phyloP scores from a whole-genome alignment of 352 stramenopile species.

The Halophytophthora batemanensis region DNA sequence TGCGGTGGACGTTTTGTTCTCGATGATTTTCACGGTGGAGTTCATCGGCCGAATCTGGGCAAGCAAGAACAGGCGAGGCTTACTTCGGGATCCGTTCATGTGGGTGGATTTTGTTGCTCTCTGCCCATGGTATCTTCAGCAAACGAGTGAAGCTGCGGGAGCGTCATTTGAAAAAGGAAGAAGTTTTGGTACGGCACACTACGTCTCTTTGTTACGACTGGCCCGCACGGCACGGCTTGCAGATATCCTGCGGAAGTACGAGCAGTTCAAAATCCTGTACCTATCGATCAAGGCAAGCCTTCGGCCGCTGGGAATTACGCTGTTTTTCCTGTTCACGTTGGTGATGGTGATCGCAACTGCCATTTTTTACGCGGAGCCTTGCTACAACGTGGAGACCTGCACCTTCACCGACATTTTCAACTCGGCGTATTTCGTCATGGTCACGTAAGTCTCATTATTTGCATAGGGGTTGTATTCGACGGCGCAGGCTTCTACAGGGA shows the following conservation, averaged over 20 bases:
- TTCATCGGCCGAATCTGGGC: slow-evolving; percentile 34
- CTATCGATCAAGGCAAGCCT: slow-evolving; percentile 54
- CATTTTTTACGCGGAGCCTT: slow-evolving; percentile 75
- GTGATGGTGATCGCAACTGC: slow-evolving; percentile 73
- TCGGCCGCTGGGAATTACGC: slow-evolving; percentile 49
- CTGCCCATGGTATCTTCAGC: slow-evolving; percentile 50
- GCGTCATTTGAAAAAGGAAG: slow-evolving; percentile 20
- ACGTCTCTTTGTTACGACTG: slow-evolving; percentile 45
- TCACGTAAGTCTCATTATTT: slow-evolving; percentile 52
- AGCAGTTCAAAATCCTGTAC: slow-evolving; percentile 60
- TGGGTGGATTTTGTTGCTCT: slow-evolving; percentile 58
- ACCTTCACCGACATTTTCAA: slow-evolving; percentile 86
- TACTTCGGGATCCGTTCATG: slow-evolving; percentile 39
- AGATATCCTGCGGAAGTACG: slow-evolving; percentile 51
- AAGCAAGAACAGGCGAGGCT: slow-evolving; percentile 20
- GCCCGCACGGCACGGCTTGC: slow-evolving; percentile 47
- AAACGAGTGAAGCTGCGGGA: slow-evolving; percentile 13
- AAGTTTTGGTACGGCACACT: slow-evolving; percentile 15
- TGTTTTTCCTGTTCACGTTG: slow-evolving; percentile 78
- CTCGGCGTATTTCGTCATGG: slow-evolving; percentile 79
- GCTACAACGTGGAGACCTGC: slow-evolving; percentile 73
- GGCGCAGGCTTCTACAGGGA: background rate
- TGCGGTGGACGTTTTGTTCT: slow-evolving; percentile 36
- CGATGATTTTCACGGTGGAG: slow-evolving; percentile 55
- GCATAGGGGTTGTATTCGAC: background rate